Evolutionary conservation across 1,139 yeast genomes (phyloP).

Genomic region (Sugiyamaella sp.): DNA sequence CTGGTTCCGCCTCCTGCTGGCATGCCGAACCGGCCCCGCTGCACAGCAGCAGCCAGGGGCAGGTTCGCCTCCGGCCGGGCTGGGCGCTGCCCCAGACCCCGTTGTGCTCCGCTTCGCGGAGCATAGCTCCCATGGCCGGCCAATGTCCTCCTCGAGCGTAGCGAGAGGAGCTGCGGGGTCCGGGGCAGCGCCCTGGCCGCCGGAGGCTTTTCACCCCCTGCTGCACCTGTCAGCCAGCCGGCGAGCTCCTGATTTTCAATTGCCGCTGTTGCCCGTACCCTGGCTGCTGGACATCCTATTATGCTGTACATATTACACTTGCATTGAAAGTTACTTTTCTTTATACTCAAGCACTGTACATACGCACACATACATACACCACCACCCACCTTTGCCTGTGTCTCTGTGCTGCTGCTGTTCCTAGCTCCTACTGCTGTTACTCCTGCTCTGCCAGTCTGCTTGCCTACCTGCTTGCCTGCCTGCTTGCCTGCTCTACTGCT

Average conservation of each 20-base stretch:
- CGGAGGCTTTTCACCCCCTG: neutral
- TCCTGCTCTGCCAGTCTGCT: neutral
- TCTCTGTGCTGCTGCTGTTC: neutral
- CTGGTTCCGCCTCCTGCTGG: no score
- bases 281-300: neutral
- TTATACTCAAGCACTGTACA: no score
- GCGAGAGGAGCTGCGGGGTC: neutral
- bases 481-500: neutral
- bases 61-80: neutral
- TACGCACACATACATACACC: neutral
- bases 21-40: no score
- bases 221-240: neutral
- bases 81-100: conserved; percentile 1
- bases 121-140: neutral
- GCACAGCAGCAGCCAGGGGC: neutral
- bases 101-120: neutral
- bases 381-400: neutral
- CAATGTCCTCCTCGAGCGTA: neutral
- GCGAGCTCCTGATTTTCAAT: neutral
- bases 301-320: neutral
- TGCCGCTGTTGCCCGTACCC: neutral
- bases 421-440: neutral
- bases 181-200: neutral
- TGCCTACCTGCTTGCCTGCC: neutral
- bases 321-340: neutral